These are phyloP conservation scores for Amanita muscaria DNA, from an alignment of 768 basidiomycete species.

Conservation along the genomic window DNA sequence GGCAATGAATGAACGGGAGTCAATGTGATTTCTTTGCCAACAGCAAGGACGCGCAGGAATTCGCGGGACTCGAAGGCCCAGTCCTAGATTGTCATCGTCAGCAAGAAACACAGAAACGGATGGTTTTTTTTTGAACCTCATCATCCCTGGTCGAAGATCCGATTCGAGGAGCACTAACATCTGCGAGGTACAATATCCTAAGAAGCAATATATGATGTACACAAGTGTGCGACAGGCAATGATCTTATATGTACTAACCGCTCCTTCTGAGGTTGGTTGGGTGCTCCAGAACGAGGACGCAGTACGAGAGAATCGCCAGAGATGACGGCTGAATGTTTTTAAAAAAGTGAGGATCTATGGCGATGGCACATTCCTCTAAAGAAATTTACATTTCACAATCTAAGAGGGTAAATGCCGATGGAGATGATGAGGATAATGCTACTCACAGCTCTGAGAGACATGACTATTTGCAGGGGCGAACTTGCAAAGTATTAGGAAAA, in stretches of 20 bases:
- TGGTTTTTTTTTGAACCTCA: conserved; percentile 57
- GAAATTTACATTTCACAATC: conserved; percentile 50
- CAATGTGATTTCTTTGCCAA: conserved; percentile 89
- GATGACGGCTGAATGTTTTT: conserved; percentile 56
- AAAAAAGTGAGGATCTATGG: conserved; percentile 19
- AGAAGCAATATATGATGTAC: background rate
- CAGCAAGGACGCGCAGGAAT: conserved; percentile 73
- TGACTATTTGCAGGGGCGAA: conserved; percentile 19
- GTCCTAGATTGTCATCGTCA: conserved; percentile 35
- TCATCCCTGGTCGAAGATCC: conserved; percentile 81
- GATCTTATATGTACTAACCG: conserved; percentile 44
- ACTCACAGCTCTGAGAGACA: conserved; percentile 75
- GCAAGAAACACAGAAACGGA: conserved; percentile 1
- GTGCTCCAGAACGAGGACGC: conserved; percentile 64
- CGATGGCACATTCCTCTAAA: conserved; percentile 5
- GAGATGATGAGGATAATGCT: background rate
- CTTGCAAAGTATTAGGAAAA: conserved; percentile 1
- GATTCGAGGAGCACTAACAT: conserved; percentile 75
- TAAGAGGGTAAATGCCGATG: conserved; percentile 14
- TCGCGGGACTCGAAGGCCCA: conserved; percentile 94
- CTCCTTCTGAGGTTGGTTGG: conserved; percentile 87
- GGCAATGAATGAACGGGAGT: conserved; percentile 73
- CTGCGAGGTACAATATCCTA: conserved; percentile 86
- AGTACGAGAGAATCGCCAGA: conserved; percentile 88
- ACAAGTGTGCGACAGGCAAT: background rate